These are phyloP conservation scores for Candida fluviatilis DNA, from an alignment of 805 yeast species.

Conservation along the genomic window DNA sequence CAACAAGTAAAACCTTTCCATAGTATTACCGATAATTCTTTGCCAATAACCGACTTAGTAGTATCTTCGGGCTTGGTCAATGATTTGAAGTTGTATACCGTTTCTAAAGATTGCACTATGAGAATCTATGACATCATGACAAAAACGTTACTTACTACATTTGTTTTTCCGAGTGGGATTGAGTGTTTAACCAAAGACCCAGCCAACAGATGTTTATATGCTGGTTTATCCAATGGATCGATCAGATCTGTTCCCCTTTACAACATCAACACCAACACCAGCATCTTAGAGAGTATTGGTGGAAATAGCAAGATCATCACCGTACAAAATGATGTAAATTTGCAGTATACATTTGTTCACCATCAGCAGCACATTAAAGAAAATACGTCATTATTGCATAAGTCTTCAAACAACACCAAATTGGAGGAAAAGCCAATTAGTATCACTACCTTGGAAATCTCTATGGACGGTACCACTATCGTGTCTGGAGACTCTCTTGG, in stretches of 20 bases:
- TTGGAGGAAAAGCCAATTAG: constrained; percentile 18
- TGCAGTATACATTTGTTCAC: constrained; percentile 49
- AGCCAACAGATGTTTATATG: constrained; percentile 69
- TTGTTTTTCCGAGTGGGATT: constrained; percentile 60
- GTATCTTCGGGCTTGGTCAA: constrained; percentile 48
- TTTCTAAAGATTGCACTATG: constrained; percentile 70
- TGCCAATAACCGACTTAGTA: constrained; percentile 48
- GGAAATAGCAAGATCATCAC: constrained; percentile 52
- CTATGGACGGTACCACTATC: constrained; percentile 71
- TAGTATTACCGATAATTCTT: constrained; percentile 57
- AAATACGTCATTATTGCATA: constrained; percentile 4
- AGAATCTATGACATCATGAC: constrained; percentile 60
- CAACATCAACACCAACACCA: constrained; percentile 26
- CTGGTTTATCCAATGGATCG: constrained; percentile 62
- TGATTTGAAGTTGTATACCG: constrained; percentile 64
- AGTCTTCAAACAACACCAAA: constrained; percentile 9
- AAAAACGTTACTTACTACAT: constrained; percentile 55
- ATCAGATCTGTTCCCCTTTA: constrained; percentile 56
- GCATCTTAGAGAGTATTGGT: constrained; percentile 55
- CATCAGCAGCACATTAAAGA: constrained; percentile 30
- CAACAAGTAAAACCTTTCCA: constrained; percentile 51
- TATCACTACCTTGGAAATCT: constrained; percentile 53
- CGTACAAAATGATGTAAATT: constrained; percentile 42
- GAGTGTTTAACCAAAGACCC: constrained; percentile 66
- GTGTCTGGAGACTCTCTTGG: constrained; percentile 77